Evolutionary conservation across 768 basidiomycete species (phyloP).

Genomic region (Daedalea quercina): DNA sequence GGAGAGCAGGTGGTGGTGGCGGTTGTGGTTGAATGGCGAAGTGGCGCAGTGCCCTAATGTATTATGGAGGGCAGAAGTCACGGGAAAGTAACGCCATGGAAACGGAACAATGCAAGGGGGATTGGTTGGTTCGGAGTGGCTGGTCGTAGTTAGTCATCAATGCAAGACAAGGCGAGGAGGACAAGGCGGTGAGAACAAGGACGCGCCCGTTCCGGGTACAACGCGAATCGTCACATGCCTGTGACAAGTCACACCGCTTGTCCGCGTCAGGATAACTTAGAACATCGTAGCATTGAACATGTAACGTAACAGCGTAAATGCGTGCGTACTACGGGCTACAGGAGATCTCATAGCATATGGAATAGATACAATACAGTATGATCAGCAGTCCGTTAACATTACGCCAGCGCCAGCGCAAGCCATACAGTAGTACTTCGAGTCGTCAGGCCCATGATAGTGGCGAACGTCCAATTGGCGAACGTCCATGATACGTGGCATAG

Average conservation of each 20-base stretch:
- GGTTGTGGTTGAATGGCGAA: neutral
- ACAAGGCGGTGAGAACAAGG: neutral
- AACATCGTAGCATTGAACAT: neutral
- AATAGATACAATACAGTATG: slow-evolving; percentile 6
- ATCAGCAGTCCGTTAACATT: neutral
- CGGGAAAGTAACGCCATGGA: neutral
- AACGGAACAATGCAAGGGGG: neutral
- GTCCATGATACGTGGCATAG: no score
- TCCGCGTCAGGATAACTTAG: neutral
- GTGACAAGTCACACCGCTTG: neutral
- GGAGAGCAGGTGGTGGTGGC: neutral
- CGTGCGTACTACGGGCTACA: slow-evolving; percentile 1
- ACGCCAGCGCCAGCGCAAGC: slow-evolving; percentile 3
- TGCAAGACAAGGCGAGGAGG: neutral
- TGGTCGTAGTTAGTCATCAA: no score
- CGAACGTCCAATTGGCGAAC: neutral
- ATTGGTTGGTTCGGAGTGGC: no score
- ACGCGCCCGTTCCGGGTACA: neutral
- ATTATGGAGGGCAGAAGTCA: neutral
- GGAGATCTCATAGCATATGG: neutral
- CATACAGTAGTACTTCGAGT: neutral
- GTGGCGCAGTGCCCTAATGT: neutral
- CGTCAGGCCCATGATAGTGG: neutral
- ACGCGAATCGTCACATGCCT: slow-evolving; percentile 1
- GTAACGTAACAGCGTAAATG: neutral